phyloP scores from a whole-genome alignment of 148 eudicot genomes.

The Chenopodium suecicum region DNA sequence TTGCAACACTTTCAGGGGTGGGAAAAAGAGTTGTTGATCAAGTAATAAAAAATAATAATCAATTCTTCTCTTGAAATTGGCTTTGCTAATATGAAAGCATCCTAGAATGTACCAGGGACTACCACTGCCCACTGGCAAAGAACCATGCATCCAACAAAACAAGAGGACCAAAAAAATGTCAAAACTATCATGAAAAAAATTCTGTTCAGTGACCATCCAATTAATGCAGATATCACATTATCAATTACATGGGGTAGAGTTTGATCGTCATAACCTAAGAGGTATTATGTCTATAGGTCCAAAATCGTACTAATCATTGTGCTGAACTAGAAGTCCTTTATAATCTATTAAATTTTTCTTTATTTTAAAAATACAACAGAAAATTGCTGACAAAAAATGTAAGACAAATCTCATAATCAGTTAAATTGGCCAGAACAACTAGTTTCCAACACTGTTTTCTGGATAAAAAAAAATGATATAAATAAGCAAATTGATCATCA shows the following conservation, averaged over 20 bases:
- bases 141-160: not conserved
- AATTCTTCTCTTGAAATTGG: not conserved
- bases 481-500: not conserved
- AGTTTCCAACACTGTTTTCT: not conserved
- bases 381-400: not conserved
- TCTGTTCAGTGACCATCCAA: slow-evolving; percentile 3
- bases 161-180: not conserved
- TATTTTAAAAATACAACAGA: not conserved
- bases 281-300: not conserved
- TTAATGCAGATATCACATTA: not conserved
- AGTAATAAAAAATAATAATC: not conserved
- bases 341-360: not conserved
- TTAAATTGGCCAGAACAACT: not conserved
- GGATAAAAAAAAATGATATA: too few relatives aligned
- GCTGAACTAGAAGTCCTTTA: not conserved
- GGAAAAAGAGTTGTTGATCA: not conserved
- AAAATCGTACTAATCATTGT: not conserved
- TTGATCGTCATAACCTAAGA: not conserved
- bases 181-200: not conserved
- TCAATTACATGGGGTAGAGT: not conserved
- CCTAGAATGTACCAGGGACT: not conserved
- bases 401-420: not conserved
- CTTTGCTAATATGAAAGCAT: not conserved
- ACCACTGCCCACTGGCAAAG: not conserved
- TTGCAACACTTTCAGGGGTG: not conserved